Base-by-base conservation (phyloP, 176 grass and related monocot species). In the Chrysopogon serrulatus region DNA sequence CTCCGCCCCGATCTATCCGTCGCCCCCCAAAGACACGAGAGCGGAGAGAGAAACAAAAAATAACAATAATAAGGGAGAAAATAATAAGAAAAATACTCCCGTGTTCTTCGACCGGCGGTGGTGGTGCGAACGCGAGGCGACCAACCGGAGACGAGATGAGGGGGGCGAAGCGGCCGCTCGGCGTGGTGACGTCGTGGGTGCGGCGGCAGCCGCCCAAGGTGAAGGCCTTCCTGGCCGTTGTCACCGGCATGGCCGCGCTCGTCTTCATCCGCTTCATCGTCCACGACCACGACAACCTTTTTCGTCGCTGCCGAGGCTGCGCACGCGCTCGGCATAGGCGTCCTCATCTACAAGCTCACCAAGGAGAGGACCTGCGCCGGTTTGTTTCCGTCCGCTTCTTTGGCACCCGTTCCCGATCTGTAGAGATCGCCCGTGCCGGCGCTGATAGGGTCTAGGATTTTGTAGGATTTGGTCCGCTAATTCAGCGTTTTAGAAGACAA, bases 331-430 rank as follows among this genome's bases (percentile, higher is more conserved):
- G 96, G 96, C 87, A 91, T 99, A 81, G 89, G 57, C 40, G 93
- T 99, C 31, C 91, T 99, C 28, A 87, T 99, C 70, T 99, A 99
- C 78, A 99, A 99, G 87, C 96, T 99, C 83, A 96, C 89, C 81
- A 99, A 99, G 87, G 96, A 99, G 87, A 94, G 31, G 87, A 99
- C 96, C 35, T 99, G 96, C 86, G 96, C 93, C 27, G 96, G 96
- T 98, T 79, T 57, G 91, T 45, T 80, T 45, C 27, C 66, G 34
- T 39, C 78, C 23, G 62, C 62, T 28, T 49, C 43, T 18, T 45
- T 34, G 33, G 3, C 17, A 34, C 80, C 73, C 75, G 6, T 18
- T 84, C 71, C 30, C 66, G 86, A 91, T 91, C 73, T 64, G 67
- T 70, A 27, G 70, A 77, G 68, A 84, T 78, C 44, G 66, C 37